Base-by-base conservation (phyloP, 2,329 filamentous ascomycete species). In the Ceratocystis cubensis region DNA sequence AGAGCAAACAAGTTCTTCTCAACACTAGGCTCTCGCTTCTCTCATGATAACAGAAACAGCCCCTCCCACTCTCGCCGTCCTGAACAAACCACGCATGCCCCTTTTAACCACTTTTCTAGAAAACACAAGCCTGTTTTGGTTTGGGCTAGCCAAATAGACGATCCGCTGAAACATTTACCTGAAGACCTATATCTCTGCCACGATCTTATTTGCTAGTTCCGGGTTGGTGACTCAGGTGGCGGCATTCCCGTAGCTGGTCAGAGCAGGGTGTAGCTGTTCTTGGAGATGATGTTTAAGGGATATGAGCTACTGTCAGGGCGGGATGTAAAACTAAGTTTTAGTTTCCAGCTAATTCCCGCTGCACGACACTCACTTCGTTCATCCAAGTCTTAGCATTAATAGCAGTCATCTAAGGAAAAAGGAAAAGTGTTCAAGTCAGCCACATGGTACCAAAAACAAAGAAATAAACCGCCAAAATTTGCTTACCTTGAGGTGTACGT, bases 401-500 rank as follows among this genome's bases (percentile, higher is more conserved):
- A 37, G 77, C 75, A 63, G 77, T 81, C 80, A 83, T 81, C 81
- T 84, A 61, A 65, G 13, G n/a, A 50, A 63, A 65, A 59, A 61
- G 30, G 10, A 65, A n/a, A 17, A 20, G 33, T 5, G 30, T 37
- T n/a, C 56, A 37, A 20, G 15, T 59, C 25, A 30, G 30, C 2
- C 28, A 59, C 5, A 3, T n/a, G 33, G 0, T 15, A n/a, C 3
- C n/a, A 46, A 53, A 65, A 46, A 28, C 17, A 65, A 28, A 15
- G 20, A 41, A 13, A 41, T 41, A 41, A 13, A 5, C 10, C 37
- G 1, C 37, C 37, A 41, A 15, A 41, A 41, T 46, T 69, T 66
- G 46, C 78, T 69, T 75, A 85, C 84, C 79, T 83, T 85, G 70
- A 86, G 79, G 68, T 85, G 82, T 67, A 87, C 79, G 71, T 78